Conservation (phyloP, 805 yeast species). For the Hemisphaericaspora nanyangensis region DNA sequence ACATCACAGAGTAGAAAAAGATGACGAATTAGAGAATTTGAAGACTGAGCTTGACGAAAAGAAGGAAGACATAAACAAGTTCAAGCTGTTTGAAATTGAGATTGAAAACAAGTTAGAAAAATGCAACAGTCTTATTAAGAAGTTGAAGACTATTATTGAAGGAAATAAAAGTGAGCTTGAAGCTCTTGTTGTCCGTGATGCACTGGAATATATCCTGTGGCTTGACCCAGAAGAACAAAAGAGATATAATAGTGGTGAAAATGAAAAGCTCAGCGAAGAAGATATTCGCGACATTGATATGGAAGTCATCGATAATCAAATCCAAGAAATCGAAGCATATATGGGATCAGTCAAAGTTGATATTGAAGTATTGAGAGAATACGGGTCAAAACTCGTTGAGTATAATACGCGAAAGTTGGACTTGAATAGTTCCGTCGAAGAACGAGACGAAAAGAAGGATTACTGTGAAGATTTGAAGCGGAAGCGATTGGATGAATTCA, state of each 20-base stretch:
- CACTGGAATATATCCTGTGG: conserved; percentile 50
- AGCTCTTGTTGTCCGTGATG: conserved; percentile 50
- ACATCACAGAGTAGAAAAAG: conserved; percentile 33
- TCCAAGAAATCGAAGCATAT: conserved; percentile 51
- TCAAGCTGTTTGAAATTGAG: conserved; percentile 65
- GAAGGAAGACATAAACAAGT: conserved; percentile 47
- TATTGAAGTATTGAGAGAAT: conserved; percentile 72
- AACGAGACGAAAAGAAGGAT: conserved; percentile 61
- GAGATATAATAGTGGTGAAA: conserved; percentile 29
- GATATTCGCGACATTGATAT: conserved; percentile 49
- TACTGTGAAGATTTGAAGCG: conserved; percentile 67
- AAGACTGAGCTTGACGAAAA: conserved; percentile 31
- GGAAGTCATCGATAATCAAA: conserved; percentile 46
- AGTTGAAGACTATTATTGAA: conserved; percentile 37
- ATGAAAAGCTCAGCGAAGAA: conserved; percentile 46
- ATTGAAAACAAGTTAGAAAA: conserved; percentile 61
- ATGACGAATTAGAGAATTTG: conserved; percentile 34
- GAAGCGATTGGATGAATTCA: conserved; percentile 79
- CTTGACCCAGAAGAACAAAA: conserved; percentile 35
- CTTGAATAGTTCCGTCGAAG: conserved; percentile 60
- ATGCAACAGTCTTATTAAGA: conserved; percentile 35
- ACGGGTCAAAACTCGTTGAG: conserved; percentile 63
- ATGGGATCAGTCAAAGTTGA: conserved; percentile 61
- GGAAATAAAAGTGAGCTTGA: conserved; percentile 39
- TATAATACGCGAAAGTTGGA: conserved; percentile 60